Evolutionary conservation across 805 yeast species (phyloP), one percentile per base, ranked within the genome.

Genomic region (Saccharomyces jurei): DNA sequence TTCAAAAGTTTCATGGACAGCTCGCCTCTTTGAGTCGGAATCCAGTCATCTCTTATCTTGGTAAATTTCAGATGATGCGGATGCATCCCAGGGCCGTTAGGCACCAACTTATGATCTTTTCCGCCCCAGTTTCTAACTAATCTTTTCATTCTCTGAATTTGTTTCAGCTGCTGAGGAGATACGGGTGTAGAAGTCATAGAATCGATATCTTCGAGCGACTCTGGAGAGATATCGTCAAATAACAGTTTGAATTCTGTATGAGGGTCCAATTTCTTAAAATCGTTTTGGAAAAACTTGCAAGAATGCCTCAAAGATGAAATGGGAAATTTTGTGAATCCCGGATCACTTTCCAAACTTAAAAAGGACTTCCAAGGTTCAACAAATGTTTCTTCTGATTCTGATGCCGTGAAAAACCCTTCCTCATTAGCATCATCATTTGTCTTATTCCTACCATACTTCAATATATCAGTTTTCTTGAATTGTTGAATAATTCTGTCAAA

Each of bases 71-170:
- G 71, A 60, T 86, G 86, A 58, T 89, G 77, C 0, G 81, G 70
- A 0, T 88, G 81, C 26, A 69, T 63, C 26, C 71, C 70, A 2
- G 69, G 66, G 1, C 71, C 71, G 28, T 92, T 92, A 0, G 96
- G 96, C 2, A 87, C 80, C 5, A 81, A 72, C 50, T 86, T 71
- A 57, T 84, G 81, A 63, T 88, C 95, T 58, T 81, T 79, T 0
- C 96, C 96, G 48, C 89, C 86, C 96, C 96, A 89, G 26, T 89
- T 90, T 61, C 87, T 77, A 0, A 87, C 81, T n/a, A 70, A 77
- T 58, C 69, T 77, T 30, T 73, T 71, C 51, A 75, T 52, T 46
- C 68, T 77, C 61, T 81, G 84, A 59, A 85, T 80, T 62, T 84
- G 88, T 51, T 76, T 80, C 54, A 86, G 68, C 21, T 81, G 79